Conservation (phyloP, 75 land plant species). For the Picea glauca region DNA sequence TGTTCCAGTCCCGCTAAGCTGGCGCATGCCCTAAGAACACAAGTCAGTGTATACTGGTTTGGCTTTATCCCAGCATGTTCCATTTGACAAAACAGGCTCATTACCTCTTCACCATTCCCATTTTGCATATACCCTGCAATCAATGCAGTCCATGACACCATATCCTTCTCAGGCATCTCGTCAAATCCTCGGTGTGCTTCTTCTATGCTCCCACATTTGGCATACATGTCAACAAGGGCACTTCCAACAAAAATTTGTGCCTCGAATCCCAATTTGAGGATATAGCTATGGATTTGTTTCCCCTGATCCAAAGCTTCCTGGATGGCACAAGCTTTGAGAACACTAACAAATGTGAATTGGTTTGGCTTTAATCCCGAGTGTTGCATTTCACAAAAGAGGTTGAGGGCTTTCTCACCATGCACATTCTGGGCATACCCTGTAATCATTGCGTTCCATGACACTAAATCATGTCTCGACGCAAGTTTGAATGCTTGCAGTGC, state of each 20-base stretch:
- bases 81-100: background rate
- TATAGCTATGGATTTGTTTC: constrained; percentile 28
- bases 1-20: background rate
- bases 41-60: background rate
- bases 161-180: constrained; percentile 26
- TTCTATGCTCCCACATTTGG: constrained; percentile 39
- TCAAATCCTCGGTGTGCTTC: constrained; percentile 51
- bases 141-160: constrained; percentile 22
- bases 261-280: constrained; percentile 18
- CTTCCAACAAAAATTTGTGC: constrained; percentile 25
- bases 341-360: constrained; percentile 38
- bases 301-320: constrained; percentile 11
- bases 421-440: constrained; percentile 25
- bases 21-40: constrained; percentile 11
- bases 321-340: constrained; percentile 31
- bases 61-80: constrained; percentile 6
- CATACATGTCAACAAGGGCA: constrained; percentile 49
- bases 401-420: constrained; percentile 16
- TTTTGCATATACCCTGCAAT: constrained; percentile 6
- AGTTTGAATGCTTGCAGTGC: constrained; percentile 6
- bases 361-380: constrained; percentile 25
- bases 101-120: background rate
- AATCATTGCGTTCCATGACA: constrained; percentile 54
- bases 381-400: constrained; percentile 28
- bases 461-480: constrained; percentile 15